Conservation (phyloP, 1,284 basidiomycete species). For the Melampsora occidentalis region DNA sequence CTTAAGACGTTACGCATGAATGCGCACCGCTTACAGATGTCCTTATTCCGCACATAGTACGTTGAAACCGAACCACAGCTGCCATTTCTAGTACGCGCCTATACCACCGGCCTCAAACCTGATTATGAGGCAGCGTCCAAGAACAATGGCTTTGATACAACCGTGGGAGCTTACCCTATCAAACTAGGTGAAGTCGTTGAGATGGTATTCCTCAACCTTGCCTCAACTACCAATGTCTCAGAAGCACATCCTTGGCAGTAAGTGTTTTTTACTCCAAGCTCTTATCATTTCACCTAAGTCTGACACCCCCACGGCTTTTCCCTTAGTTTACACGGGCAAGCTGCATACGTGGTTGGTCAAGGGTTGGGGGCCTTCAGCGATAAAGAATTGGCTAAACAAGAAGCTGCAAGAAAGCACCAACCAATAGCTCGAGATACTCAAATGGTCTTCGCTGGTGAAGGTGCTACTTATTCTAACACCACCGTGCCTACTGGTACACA, state of each 20-base stretch:
- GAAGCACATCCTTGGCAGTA: slow-evolving; percentile 43
- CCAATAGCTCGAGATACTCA: slow-evolving; percentile 30
- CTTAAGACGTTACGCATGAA: neutral
- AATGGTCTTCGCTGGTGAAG: slow-evolving; percentile 19
- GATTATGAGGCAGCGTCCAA: slow-evolving; percentile 13
- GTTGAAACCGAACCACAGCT: slow-evolving; percentile 20
- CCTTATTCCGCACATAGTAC: neutral
- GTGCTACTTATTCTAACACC: slow-evolving; percentile 19
- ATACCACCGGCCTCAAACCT: slow-evolving; percentile 26
- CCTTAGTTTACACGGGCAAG: slow-evolving; percentile 30
- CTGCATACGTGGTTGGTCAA: slow-evolving; percentile 12
- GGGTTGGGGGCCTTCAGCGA: slow-evolving; percentile 29
- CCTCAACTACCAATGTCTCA: slow-evolving; percentile 1
- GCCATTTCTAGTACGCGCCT: slow-evolving; percentile 25
- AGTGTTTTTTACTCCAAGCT: neutral
- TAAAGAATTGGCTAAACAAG: slow-evolving; percentile 12
- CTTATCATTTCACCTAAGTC: neutral
- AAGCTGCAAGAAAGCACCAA: slow-evolving; percentile 2
- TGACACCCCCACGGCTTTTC: neutral
- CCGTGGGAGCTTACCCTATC: slow-evolving; percentile 26
- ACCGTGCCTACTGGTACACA: slow-evolving; percentile 20
- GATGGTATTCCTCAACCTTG: slow-evolving; percentile 37
- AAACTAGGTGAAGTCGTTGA: slow-evolving; percentile 31
- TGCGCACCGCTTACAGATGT: neutral
- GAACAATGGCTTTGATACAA: slow-evolving; percentile 35